Conservation (phyloP, 306 rosid genomes). For the Fagus sylvatica region DNA sequence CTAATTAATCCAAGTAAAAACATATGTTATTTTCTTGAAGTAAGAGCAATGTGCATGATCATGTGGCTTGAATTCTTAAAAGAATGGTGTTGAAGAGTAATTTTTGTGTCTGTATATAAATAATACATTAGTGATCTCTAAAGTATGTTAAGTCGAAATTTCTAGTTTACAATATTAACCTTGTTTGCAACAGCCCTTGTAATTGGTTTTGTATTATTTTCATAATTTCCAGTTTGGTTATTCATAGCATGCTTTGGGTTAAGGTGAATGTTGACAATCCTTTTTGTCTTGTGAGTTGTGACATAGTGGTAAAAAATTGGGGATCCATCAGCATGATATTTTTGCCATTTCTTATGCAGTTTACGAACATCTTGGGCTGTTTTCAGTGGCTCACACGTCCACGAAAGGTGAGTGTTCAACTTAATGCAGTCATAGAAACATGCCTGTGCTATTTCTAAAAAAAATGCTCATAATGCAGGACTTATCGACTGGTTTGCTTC, state of each 20-base stretch:
- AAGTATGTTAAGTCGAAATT: background rate
- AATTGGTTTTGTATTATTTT: background rate
- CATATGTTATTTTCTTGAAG: no score
- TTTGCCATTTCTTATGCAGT: conserved; percentile 57
- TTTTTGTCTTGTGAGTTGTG: background rate
- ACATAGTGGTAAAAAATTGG: conserved; percentile 18
- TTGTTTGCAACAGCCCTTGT: background rate
- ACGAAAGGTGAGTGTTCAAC: conserved; percentile 62
- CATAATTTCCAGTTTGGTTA: background rate
- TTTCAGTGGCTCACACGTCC: conserved; percentile 94
- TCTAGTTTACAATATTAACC: background rate
- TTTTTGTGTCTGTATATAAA: no score
- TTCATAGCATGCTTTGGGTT: background rate
- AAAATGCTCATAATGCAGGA: conserved; percentile 56
- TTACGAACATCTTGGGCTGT: conserved; percentile 81
- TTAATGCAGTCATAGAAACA: conserved; percentile 9
- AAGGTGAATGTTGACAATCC: no score
- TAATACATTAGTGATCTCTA: background rate
- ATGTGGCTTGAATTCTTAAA: no score
- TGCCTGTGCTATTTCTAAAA: background rate
- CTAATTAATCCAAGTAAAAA: no score
- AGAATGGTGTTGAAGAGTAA: no score
- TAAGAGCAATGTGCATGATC: no score
- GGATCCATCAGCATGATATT: conserved; percentile 17
- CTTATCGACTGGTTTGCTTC: conserved; percentile 86